Base-by-base conservation (phyloP, 371 early-diverging fungal genomes). In the Haplosporangium sp. region DNA sequence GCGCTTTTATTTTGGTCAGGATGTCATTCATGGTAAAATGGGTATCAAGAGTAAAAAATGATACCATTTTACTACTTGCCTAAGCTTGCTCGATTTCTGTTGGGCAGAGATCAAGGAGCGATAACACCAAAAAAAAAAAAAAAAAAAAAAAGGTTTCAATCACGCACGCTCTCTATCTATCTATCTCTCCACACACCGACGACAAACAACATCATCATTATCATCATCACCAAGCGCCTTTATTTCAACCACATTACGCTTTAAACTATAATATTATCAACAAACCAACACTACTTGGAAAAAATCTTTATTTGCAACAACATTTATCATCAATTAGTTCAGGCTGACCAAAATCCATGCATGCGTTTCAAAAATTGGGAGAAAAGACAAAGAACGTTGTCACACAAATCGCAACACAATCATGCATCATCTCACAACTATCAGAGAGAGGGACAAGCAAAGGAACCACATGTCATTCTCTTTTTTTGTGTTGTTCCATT, bases 21-120 rank as follows among this genome's bases (percentile, higher is more conserved):
- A 27, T 27, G 27, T 27, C 27, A 27, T 27, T 27, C 27, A 27
- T 27, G 27, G 27, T 27, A 27, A 27, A 27, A 13, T 19, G 53
- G 6, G 53, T 5, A 39, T 11, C 11, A 40, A 39, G 60, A n/a
- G 42, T 15, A 65, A n/a, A 44, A 42, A 69, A 42, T 35, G 27
- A 44, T 19, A 11, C 44, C 27, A 1, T 5, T 35, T 61, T 15
- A 27, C 4, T 15, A 20, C 66, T 7, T 20, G 20, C n/a, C 39
- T 11, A 8, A 56, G 34, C 42, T 42, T 63, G 39, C 65, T 60
- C 55, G 48, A 71, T 45, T 67, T 64, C 68, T 71, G 69, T 71
- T 65, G 68, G 77, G 65, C 65, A 59, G 77, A 77, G 77, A 77
- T 77, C 77, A 77, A 77, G 67, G 11, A 56, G 75, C 72, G 72